Evolutionary conservation across 2,329 filamentous ascomycete genomes (phyloP).

Genomic region (Podosphaera leucotricha): DNA sequence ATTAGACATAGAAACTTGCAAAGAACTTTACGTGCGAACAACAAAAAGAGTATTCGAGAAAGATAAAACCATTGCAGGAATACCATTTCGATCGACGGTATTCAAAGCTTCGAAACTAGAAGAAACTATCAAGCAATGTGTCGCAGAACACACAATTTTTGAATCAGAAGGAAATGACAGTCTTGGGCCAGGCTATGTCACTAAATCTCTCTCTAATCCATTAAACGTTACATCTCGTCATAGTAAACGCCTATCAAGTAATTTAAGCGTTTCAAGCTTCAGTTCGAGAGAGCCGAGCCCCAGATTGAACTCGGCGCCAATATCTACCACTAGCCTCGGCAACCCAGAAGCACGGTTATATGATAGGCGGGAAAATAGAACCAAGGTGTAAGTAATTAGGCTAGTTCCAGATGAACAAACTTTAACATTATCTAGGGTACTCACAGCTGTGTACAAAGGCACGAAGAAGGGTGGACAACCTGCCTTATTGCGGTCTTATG

Average conservation of each 20-base stretch:
- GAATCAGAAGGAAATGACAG: constrained; percentile 64
- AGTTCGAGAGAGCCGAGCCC: constrained; percentile 37
- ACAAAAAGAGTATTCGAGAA: constrained; percentile 91
- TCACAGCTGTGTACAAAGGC: constrained; percentile 79
- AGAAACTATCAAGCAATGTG: constrained; percentile 75
- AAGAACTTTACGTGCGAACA: constrained; percentile 87
- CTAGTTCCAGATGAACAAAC: background rate
- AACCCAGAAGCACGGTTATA: constrained; percentile 76
- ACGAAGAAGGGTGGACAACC: constrained; percentile 44
- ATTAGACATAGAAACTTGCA: constrained; percentile 87
- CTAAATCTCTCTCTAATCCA: constrained; percentile 12
- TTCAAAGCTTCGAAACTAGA: constrained; percentile 96
- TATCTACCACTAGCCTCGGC: constrained; percentile 35
- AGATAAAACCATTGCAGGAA: constrained; percentile 90
- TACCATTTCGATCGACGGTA: constrained; percentile 77
- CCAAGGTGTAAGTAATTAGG: constrained; percentile 52
- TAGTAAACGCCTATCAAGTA: constrained; percentile 41
- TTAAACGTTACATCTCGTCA: constrained; percentile 21
- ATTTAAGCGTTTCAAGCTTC: constrained; percentile 63
- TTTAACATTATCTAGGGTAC: constrained; percentile 34
- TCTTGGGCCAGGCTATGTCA: constrained; percentile 8
- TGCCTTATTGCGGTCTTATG: constrained; percentile 71
- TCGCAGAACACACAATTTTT: constrained; percentile 60
- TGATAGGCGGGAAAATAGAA: constrained; percentile 62
- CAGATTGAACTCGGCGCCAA: constrained; percentile 27